These are phyloP conservation scores for Plasmodium billcollinsi DNA, from an alignment of 169 alveolate species.

Conservation along the genomic window DNA sequence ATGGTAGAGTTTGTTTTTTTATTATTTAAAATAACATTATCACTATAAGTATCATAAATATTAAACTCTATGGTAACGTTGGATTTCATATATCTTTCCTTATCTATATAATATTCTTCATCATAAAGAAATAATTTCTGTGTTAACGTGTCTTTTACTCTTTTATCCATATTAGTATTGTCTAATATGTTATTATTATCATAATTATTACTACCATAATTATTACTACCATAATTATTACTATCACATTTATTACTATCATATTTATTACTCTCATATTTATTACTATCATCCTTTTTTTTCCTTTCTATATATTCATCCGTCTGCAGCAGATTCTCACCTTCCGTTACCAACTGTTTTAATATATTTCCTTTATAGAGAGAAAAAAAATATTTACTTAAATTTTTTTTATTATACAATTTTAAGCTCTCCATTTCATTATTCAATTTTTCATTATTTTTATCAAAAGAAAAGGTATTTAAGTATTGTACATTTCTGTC, in stretches of 20 bases:
- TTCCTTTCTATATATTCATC: not conserved
- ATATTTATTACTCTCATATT: not conserved
- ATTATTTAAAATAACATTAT: conserved; percentile 42
- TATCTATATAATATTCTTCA: conserved; percentile 38
- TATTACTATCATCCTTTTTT: not conserved
- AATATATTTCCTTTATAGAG: conserved; percentile 62
- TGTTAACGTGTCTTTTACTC: not conserved
- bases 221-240: no score
- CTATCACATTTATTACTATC: not conserved
- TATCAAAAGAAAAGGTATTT: conserved; percentile 15
- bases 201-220: no score
- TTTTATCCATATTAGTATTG: not conserved
- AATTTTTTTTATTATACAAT: conserved; percentile 65
- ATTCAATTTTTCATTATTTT: not conserved
- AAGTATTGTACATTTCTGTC: conserved; percentile 17
- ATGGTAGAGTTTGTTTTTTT: conserved; percentile 69
- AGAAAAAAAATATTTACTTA: conserved; percentile 60
- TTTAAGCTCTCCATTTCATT: conserved; percentile 30
- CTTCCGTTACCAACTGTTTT: conserved; percentile 72
- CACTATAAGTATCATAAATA: conserved; percentile 62
- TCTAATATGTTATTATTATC: not conserved
- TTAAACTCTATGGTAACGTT: conserved; percentile 76
- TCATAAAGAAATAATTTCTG: conserved; percentile 30
- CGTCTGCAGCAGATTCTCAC: conserved; percentile 33
- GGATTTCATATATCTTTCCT: conserved; percentile 45